Base-by-base conservation (phyloP, 495 filamentous ascomycete genomes). In the Trichoderma reesei region DNA sequence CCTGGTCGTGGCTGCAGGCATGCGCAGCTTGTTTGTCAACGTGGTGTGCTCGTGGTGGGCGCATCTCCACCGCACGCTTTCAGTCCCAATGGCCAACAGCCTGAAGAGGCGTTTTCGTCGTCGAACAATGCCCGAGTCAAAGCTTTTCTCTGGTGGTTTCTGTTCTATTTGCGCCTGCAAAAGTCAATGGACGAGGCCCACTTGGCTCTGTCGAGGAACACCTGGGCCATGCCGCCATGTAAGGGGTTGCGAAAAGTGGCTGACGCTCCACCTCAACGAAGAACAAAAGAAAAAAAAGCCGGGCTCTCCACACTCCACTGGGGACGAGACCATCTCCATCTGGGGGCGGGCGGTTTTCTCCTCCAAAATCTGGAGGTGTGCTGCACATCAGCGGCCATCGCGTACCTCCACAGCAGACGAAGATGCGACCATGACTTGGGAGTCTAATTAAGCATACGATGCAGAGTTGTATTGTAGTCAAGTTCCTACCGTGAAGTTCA, bases 71-170 rank as follows among this genome's bases (percentile, higher is more conserved):
- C n/a, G 5, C 16, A 18, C 5, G 44, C 7, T 4, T 48, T 18
- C 16, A 44, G 38, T 39, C 38, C n/a, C 16, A 31, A 56, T 16
- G 26, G 51, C 26, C 51, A 56, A 4, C 8, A 9, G 20, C 31
- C 31, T 10, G n/a, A 33, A 11, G 31, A 13, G 26, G 11, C 33
- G 31, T 31, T n/a, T n/a, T 33, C 9, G 7, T 56, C 13, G 51
- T 56, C 16, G 51, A 56, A 14, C 51, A 34, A 56, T 56, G 51
- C 51, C 14, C 51, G 51, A 56, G 51, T 56, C 51, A 56, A 56
- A 56, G 51, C 51, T 31, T 5, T 13, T n/a, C 20, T 10, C 11
- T 3, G 18, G 11, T 11, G 26, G 26, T 26, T 26, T 26, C 26
- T 26, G 26, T 26, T 26, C 1, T 26, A 26, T 10, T 56, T 36